Evolutionary conservation across 2,329 filamentous ascomycete species (phyloP), one percentile per base, ranked within the genome.

Genomic region (Proliferodiscus dingleyae): DNA sequence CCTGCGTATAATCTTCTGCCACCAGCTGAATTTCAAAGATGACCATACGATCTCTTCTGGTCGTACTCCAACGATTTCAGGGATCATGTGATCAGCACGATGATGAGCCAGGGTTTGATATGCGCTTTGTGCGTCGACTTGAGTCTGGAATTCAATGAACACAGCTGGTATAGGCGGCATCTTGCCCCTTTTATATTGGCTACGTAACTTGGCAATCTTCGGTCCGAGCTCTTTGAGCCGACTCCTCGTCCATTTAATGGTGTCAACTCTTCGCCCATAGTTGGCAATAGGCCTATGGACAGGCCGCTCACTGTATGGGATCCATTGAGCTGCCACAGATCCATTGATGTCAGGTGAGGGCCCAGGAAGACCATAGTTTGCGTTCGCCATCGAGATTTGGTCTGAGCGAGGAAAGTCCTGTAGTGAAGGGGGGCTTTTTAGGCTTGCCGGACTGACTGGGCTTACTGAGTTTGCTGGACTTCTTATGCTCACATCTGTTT

Each of bases 41-140:
- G 67, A 65, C 82, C 82, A 86, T 57, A 84, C 75, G 26, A 86
- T 72, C 55, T 85, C 80, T 8, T 68, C 66, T 0, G 81, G 81
- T 36, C 71, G 70, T 37, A 85, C 67, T 13, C 81, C 81, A 41
- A 80, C 78, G 56, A 77, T 82, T 6, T 81, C 75, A 1, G 81
- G 80, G 33, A 75, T 70, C 74, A 86, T 82, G 54, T 81, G 78
- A 24, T 81, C 65, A 36, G 77, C 71, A 40, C 78, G 71, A 60
- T 83, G 80, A 62, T 83, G 80, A 5, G 81, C 74, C 16, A 85
- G 68, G 33, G 74, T 77, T 59, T 85, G 82, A 58, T 73, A 85
- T 5, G 82, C 80, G 46, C 68, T 66, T 60, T 86, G 82, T 3
- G 82, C 82, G 46, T 80, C 78, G 28, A 72, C 66, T 52, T 83